A percentile compares a stretch with the other conserved stretches of the same genome.
Conservation (phyloP, 2,329 filamentous ascomycete species). For the Hypomyces perniciosus region DNA sequence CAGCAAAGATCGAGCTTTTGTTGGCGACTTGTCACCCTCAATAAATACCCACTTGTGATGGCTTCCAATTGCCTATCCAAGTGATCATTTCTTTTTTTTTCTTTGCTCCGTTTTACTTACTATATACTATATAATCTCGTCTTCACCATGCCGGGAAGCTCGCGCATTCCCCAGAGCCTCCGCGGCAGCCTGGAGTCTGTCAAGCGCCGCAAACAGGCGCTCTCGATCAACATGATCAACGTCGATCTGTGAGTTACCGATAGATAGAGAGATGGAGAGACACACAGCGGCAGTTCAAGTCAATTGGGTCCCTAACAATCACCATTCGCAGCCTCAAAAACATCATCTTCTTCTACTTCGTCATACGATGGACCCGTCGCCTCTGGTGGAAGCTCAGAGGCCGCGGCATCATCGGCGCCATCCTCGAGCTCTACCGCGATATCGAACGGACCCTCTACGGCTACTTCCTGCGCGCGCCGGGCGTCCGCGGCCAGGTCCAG, state of each 20-base stretch:
- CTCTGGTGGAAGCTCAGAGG: conserved; percentile 80
- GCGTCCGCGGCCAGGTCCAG: conserved; percentile 79
- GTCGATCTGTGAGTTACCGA: conserved; percentile 57
- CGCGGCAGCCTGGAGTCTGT: conserved; percentile 59
- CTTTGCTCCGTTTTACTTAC: background rate
- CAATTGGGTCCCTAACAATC: background rate
- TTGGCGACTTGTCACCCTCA: too few relatives aligned
- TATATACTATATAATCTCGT: background rate
- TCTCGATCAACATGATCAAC: conserved; percentile 56
- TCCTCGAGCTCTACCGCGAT: conserved; percentile 67
- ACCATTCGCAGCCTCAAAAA: conserved; percentile 39
- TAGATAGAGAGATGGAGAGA: background rate
- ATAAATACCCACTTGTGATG: too few relatives aligned
- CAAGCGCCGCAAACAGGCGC: conserved; percentile 50
- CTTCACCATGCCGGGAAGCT: conserved; percentile 56
- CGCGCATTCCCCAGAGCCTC: conserved; percentile 65
- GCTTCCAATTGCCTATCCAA: too few relatives aligned
- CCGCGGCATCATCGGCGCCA: conserved; percentile 75
- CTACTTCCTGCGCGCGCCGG: conserved; percentile 78
- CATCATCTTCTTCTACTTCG: conserved; percentile 80
- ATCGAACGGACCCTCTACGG: conserved; percentile 72
- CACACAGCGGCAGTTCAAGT: background rate
- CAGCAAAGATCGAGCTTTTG: too few relatives aligned
- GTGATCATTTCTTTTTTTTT: background rate
- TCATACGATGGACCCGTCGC: conserved; percentile 76